Base-by-base conservation (phyloP, 2,329 filamentous ascomycete genomes). In the Raffaelea ambrosiae region DNA sequence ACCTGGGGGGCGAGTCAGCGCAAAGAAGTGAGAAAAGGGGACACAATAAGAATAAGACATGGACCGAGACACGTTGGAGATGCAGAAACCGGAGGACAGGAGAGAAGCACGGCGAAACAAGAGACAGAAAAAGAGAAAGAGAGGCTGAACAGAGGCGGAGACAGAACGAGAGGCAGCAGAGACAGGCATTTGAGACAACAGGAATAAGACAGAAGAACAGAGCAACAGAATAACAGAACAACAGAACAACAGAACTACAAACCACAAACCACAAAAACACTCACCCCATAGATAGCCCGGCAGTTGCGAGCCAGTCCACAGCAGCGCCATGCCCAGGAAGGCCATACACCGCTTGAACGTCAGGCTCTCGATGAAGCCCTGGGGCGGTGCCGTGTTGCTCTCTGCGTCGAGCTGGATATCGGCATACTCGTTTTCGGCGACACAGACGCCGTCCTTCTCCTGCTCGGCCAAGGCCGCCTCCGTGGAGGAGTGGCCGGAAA, bases 281-380 rank as follows among this genome's bases (percentile, higher is more conserved):
- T 9, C 51, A 60, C 58, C 57, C 47, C 58, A 60, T 20, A 62
- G 51, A 44, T 58, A 62, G n/a, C 57, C 42, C 1, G 60, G 60
- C 20, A 56, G 54, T 50, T 62, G 60, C 0, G 60, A 58, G 21
- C 54, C 56, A 8, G 54, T 57, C 58, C 58, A 62, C 48, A 61
- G 55, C 35, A 56, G 58, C 4, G 58, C 57, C 46, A 61, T 55
- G 19, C 56, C 56, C 9, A 55, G 50, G n/a, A 61, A 48, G 31
- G 59, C 55, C 51, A 60, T 53, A 47, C 56, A 53, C 9, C 52
- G 53, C 22, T 48, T 46, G 11, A 14, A 36, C 44, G n/a, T 14
- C 35, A 19, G 9, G 14, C 22, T 2, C 18, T 5, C 3, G 3
- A 16, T 7, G 9, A 38, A 38, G 8, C 14, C 14, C 16, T 38